Percentiles rank a stretch among this genome's conserved stretches.
Evolutionary conservation across 2,329 filamentous ascomycete genomes (phyloP).

Genomic region (Colletotrichum tropicicola): DNA sequence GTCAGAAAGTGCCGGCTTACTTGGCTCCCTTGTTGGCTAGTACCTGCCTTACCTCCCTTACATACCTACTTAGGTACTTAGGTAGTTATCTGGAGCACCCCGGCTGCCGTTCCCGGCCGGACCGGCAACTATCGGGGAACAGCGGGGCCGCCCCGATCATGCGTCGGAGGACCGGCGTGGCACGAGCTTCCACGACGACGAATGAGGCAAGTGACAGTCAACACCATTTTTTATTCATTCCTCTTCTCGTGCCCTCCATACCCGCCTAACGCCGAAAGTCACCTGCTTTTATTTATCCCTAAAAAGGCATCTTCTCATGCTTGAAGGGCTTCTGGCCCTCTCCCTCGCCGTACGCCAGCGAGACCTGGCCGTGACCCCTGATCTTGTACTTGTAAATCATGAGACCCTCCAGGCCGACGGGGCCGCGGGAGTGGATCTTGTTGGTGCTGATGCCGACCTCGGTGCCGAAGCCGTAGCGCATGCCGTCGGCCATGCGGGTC

Average conservation of each 20-base stretch:
- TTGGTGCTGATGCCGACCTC: constrained; percentile 99
- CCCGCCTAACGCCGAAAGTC: constrained; percentile 12
- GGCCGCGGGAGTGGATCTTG: constrained; percentile 95
- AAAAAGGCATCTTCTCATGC: constrained; percentile 63
- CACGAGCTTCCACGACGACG: too few species aligned
- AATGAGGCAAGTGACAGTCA: neutral
- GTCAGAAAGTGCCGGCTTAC: neutral
- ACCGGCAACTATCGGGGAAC: neutral
- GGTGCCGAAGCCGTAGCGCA: constrained; percentile 96
- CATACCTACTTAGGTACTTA: neutral
- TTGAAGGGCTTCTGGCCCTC: constrained; percentile 67
- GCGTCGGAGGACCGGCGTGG: too few species aligned
- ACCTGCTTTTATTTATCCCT: constrained; percentile 25
- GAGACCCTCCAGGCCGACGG: constrained; percentile 91
- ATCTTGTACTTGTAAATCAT: constrained; percentile 99
- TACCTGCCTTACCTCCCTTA: too few species aligned
- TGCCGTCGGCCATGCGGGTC: constrained; percentile 93
- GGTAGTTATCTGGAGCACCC: neutral
- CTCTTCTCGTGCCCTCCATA: neutral
- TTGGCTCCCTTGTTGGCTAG: neutral
- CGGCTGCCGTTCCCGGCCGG: neutral
- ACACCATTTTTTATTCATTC: neutral
- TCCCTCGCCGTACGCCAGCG: constrained; percentile 76
- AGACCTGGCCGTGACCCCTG: constrained; percentile 83
- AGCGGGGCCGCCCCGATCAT: constrained; percentile 23